phyloP scores from a whole-genome alignment of 2,329 filamentous ascomycete species.

The Ascomycota sp. region DNA sequence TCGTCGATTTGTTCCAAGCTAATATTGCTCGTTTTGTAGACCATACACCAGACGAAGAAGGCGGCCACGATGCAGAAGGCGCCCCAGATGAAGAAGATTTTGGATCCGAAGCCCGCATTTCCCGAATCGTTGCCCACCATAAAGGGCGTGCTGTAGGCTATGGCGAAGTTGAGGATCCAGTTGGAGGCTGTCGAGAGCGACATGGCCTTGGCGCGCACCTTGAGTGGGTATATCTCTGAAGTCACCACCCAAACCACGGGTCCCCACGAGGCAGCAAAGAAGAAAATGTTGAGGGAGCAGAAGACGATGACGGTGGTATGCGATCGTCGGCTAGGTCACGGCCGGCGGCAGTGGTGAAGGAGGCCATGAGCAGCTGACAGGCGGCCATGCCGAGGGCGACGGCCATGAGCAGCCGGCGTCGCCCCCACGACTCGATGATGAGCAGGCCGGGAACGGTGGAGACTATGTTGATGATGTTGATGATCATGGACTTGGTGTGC shows the following conservation, averaged over 20 bases:
- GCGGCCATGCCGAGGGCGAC: slow-evolving; percentile 41
- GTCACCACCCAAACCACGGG: slow-evolving; percentile 47
- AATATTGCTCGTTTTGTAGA: slow-evolving; percentile 60
- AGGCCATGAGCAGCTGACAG: slow-evolving; percentile 29
- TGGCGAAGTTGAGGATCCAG: slow-evolving; percentile 44
- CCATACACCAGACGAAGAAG: slow-evolving; percentile 54
- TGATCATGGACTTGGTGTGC: slow-evolving; percentile 46
- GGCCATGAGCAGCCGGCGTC: slow-evolving; percentile 39
- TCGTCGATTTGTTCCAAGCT: slow-evolving; percentile 62
- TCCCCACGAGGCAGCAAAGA: slow-evolving; percentile 47
- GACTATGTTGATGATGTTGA: slow-evolving; percentile 44
- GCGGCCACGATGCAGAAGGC: slow-evolving; percentile 51
- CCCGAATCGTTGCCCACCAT: slow-evolving; percentile 49
- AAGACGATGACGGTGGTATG: slow-evolving; percentile 54
- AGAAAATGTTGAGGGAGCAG: slow-evolving; percentile 46
- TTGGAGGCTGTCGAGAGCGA: slow-evolving; percentile 37
- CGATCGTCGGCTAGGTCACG: no score
- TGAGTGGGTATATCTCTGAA: slow-evolving; percentile 41
- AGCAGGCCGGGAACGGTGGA: slow-evolving; percentile 46
- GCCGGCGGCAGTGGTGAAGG: slow-evolving; percentile 30
- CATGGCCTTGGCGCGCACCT: slow-evolving; percentile 32
- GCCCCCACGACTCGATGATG: slow-evolving; percentile 43
- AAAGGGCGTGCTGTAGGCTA: slow-evolving; percentile 33
- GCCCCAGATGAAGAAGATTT: slow-evolving; percentile 69
- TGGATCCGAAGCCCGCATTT: slow-evolving; percentile 48